Evolutionary conservation across 305 asterid species (phyloP).

Genomic region (Solanum aculeatissimum): DNA sequence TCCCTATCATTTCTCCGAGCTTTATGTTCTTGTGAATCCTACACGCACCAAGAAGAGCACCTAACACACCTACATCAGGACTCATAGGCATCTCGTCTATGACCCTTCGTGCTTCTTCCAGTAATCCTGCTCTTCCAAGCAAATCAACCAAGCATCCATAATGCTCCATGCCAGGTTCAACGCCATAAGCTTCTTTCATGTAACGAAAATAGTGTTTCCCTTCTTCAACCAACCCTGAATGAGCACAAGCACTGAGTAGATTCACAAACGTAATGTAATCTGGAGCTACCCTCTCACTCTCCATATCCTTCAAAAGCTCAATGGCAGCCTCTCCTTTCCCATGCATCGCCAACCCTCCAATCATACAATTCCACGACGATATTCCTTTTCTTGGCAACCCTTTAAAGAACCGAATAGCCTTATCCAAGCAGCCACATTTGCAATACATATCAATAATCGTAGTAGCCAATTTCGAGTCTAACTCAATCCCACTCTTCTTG

Average conservation of each 20-base stretch:
- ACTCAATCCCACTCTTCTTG: slow-evolving; percentile 10
- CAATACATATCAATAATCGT: slow-evolving; percentile 48
- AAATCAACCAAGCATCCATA: slow-evolving; percentile 63
- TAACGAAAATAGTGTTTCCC: slow-evolving; percentile 39
- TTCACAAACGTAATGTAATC: slow-evolving; percentile 53
- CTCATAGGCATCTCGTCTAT: slow-evolving; percentile 43
- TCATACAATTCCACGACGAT: slow-evolving; percentile 62
- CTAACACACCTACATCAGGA: slow-evolving; percentile 46
- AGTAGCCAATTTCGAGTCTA: slow-evolving; percentile 39
- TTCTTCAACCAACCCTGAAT: slow-evolving; percentile 53
- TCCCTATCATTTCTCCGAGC: slow-evolving; percentile 49
- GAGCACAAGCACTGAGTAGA: slow-evolving; percentile 57
- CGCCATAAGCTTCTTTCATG: slow-evolving; percentile 31
- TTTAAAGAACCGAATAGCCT: slow-evolving; percentile 34
- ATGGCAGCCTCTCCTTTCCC: slow-evolving; percentile 46
- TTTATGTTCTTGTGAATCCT: slow-evolving; percentile 41
- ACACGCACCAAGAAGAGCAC: slow-evolving; percentile 70
- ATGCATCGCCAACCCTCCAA: slow-evolving; percentile 63
- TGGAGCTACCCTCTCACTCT: slow-evolving; percentile 21
- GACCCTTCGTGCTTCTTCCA: slow-evolving; percentile 36
- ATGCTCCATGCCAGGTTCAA: slow-evolving; percentile 48
- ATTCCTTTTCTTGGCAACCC: slow-evolving; percentile 28
- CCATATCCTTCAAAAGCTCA: slow-evolving; percentile 46
- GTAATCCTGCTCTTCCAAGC: slow-evolving; percentile 51
- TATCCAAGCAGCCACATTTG: slow-evolving; percentile 48